These are phyloP conservation scores for Ceratobasidium sp. DNA, from an alignment of 1,284 basidiomycete species.

Conservation along the genomic window DNA sequence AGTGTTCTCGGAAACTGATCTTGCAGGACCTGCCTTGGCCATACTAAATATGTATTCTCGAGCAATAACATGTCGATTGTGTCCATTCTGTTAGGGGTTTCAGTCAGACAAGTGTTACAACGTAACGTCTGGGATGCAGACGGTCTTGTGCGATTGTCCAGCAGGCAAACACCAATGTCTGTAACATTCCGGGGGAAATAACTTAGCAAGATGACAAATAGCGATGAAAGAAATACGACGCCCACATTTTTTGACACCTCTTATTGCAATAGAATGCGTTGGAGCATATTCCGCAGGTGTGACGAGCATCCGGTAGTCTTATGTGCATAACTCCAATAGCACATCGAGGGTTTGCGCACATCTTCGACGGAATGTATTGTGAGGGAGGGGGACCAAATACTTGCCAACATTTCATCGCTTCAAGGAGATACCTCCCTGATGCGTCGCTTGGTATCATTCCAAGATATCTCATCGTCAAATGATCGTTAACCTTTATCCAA, in stretches of 20 bases:
- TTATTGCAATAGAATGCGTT: conserved; percentile 14
- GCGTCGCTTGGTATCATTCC: neutral
- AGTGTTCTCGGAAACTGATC: too few species aligned
- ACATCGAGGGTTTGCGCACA: conserved; percentile 32
- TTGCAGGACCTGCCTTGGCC: too few species aligned
- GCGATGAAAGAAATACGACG: too few species aligned
- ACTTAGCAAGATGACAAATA: too few species aligned
- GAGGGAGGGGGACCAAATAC: neutral
- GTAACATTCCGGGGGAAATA: too few species aligned
- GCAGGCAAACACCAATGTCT: too few species aligned
- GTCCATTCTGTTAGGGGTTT: too few species aligned
- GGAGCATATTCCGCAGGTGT: conserved; percentile 6
- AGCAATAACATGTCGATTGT: too few species aligned
- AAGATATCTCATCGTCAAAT: neutral
- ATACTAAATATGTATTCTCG: too few species aligned
- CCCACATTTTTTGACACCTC: conserved; percentile 31
- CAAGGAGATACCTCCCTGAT: neutral
- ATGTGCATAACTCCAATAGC: neutral
- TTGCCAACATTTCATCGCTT: neutral
- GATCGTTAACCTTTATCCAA: neutral
- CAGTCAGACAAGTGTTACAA: too few species aligned
- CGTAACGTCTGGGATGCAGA: too few species aligned
- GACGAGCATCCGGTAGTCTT: neutral
- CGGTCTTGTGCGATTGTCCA: too few species aligned
- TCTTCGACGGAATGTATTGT: neutral